A percentile compares a stretch with the other conserved stretches of the same genome.
Conservation (phyloP, 2,329 filamentous ascomycete genomes). For the Aureobasidium subglaciale region DNA sequence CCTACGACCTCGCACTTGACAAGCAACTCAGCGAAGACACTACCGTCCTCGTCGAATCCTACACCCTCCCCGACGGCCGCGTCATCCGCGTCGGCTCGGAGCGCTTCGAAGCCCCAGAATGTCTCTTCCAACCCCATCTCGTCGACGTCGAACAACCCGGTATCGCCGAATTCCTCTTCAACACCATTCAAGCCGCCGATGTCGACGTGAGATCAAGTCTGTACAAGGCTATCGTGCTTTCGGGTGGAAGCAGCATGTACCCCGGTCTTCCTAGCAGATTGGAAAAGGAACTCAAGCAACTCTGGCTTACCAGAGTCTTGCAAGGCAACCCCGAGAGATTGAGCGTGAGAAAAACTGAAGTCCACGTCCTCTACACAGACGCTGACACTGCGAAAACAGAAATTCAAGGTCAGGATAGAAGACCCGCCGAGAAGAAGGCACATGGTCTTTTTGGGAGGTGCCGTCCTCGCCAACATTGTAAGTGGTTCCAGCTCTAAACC, state of each 20-base stretch:
- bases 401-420: slow-evolving; percentile 99
- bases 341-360: slow-evolving; percentile 45
- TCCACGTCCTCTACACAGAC: not conserved
- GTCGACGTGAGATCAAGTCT: slow-evolving; percentile 89
- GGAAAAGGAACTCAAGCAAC: slow-evolving; percentile 97
- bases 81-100: slow-evolving; percentile 95
- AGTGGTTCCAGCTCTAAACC: slow-evolving; percentile 22
- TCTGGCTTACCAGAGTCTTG: slow-evolving; percentile 91
- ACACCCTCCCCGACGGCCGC: slow-evolving; percentile 91
- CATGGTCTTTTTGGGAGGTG: slow-evolving; percentile 98
- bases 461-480: slow-evolving; percentile 89
- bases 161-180: slow-evolving; percentile 95
- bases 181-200: slow-evolving; percentile 93
- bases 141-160: slow-evolving; percentile 97
- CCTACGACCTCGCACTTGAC: slow-evolving; percentile 94
- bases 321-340: slow-evolving; percentile 86
- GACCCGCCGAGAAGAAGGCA: slow-evolving; percentile 91
- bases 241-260: slow-evolving; percentile 98
- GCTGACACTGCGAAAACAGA: slow-evolving; percentile 59
- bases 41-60: slow-evolving; percentile 92
- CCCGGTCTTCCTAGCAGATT: slow-evolving; percentile 86
- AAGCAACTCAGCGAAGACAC: slow-evolving; percentile 95
- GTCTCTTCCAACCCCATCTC: slow-evolving; percentile 95
- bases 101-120: slow-evolving; percentile 95
- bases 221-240: slow-evolving; percentile 96